Evolutionary conservation across 2,329 filamentous ascomycete genomes (phyloP).

Genomic region (Alternaria consortialis): DNA sequence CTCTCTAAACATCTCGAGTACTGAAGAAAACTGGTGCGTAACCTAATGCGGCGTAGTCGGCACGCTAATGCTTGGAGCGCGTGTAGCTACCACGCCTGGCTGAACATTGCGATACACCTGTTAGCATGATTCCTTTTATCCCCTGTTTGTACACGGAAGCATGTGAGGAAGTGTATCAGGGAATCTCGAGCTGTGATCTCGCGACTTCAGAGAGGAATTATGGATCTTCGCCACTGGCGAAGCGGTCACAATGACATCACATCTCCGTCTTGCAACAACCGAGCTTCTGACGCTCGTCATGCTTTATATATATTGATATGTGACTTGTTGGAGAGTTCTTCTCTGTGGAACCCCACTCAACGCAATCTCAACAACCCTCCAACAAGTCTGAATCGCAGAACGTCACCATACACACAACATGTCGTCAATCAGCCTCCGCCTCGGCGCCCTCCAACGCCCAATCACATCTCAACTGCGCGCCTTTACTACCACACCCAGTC

Average conservation of each 20-base stretch:
- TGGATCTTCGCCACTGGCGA: not conserved
- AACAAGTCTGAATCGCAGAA: not conserved
- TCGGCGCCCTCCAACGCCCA: slow-evolving; percentile 9
- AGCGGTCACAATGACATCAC: slow-evolving; percentile 24
- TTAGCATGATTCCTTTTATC: not conserved
- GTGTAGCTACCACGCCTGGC: slow-evolving; percentile 6
- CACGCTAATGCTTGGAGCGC: slow-evolving; percentile 12
- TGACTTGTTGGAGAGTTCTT: not conserved
- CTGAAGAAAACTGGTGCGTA: not conserved
- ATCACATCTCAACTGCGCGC: not conserved
- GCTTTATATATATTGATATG: not conserved
- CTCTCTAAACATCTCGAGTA: not conserved
- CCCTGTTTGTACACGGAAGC: not conserved
- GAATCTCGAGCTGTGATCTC: not conserved
- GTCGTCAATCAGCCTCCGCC: slow-evolving; percentile 7
- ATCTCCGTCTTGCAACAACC: not conserved
- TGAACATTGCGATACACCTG: not conserved
- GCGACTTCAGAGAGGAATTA: not conserved
- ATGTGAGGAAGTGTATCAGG: not conserved
- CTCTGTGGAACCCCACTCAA: not conserved
- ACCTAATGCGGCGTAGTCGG: slow-evolving; percentile 2
- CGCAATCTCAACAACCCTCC: not conserved
- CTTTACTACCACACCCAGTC: slow-evolving; percentile 18
- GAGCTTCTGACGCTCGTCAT: not conserved
- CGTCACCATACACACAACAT: not conserved